Percentiles rank a stretch among this genome's conserved stretches.
phyloP scores from a whole-genome alignment of 1,139 yeast species.

The Hanseniaspora uvarum region DNA sequence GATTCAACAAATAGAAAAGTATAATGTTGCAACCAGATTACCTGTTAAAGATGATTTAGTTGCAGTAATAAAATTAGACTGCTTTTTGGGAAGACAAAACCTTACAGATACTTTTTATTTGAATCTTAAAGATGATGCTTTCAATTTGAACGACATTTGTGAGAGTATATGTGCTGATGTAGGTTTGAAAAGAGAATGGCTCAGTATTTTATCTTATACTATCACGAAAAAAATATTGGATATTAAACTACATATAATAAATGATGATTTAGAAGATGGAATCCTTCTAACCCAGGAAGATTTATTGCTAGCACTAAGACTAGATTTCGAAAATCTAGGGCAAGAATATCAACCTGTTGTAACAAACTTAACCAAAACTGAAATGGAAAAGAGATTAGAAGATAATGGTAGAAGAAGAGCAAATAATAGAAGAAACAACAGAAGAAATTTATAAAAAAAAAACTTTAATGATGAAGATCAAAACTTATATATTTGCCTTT shows the following conservation, averaged over 20 bases:
- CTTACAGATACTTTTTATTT: conserved; percentile 93
- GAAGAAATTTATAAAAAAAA: conserved; percentile 14
- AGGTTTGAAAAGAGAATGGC: conserved; percentile 75
- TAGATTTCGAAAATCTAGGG: conserved; percentile 50
- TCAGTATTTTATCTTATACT: conserved; percentile 82
- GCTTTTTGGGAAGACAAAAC: conserved; percentile 70
- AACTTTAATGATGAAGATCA: not conserved
- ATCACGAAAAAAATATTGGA: conserved; percentile 69
- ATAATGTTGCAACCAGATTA: conserved; percentile 48
- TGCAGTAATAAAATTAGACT: conserved; percentile 70
- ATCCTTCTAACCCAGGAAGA: conserved; percentile 44
- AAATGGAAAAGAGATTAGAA: conserved; percentile 86
- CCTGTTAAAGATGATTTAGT: conserved; percentile 57
- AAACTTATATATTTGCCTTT: too few species aligned
- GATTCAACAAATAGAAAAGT: conserved; percentile 70
- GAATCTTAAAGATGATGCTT: conserved; percentile 46
- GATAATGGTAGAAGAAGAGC: conserved; percentile 90
- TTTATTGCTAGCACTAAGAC: conserved; percentile 53
- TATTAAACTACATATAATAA: conserved; percentile 75
- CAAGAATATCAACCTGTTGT: conserved; percentile 86
- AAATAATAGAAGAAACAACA: conserved; percentile 60
- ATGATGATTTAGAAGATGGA: conserved; percentile 53
- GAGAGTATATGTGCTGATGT: conserved; percentile 70
- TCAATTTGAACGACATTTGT: conserved; percentile 82
- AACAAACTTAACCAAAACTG: conserved; percentile 80